phyloP scores from a whole-genome alignment of 345 rosid species.

The Cochlearia excelsa region DNA sequence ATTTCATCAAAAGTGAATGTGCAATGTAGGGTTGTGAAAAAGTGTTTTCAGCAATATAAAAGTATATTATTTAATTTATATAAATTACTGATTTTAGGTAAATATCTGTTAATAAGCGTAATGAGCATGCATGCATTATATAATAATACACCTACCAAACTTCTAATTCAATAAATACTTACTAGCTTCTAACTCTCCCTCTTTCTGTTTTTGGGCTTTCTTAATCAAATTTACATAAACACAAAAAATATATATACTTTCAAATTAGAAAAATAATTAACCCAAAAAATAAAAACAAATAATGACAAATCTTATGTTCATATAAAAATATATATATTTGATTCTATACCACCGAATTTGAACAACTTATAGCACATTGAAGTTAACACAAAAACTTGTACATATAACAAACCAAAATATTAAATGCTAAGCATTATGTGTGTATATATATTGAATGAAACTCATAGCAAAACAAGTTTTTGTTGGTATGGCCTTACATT shows the following conservation, averaged over 20 bases:
- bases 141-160: conserved; percentile 25
- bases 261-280: background rate
- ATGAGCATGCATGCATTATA: conserved; percentile 27
- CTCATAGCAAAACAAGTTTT: conserved; percentile 25
- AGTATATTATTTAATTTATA: background rate
- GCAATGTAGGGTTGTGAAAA: background rate
- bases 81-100: conserved; percentile 24
- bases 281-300: background rate
- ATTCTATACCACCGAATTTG: conserved; percentile 27
- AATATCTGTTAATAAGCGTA: conserved; percentile 31
- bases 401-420: background rate
- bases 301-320: conserved; percentile 18
- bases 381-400: conserved; percentile 9
- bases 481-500: conserved; percentile 29
- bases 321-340: background rate
- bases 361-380: conserved; percentile 24
- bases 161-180: conserved; percentile 27
- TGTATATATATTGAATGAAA: conserved; percentile 27
- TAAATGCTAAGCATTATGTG: background rate
- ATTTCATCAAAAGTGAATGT: conserved; percentile 8
- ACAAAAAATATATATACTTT: background rate
- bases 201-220: background rate
- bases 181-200: background rate
- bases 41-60: background rate
- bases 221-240: background rate